A percentile compares a stretch with the other conserved stretches of the same genome.
These are phyloP conservation scores for Clarireedia homoeocarpa DNA, from an alignment of 2,329 filamentous ascomycete species.

Conservation along the genomic window DNA sequence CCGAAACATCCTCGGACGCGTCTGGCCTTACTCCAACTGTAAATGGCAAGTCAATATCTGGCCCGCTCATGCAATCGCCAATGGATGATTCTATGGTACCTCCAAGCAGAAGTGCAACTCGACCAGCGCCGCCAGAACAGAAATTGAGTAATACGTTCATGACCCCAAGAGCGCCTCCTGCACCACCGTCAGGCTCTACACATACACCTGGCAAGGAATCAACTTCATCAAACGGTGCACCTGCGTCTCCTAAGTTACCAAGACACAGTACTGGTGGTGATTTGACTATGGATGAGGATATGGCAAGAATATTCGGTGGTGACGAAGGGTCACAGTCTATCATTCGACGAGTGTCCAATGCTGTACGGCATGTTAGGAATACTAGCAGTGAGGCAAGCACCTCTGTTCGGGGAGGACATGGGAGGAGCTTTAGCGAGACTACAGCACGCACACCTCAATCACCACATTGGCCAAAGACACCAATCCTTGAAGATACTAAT, in stretches of 20 bases:
- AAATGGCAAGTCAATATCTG: conserved; percentile 29
- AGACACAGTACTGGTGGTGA: conserved; percentile 75
- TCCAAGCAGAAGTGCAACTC: conserved; percentile 25
- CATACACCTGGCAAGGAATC: conserved; percentile 33
- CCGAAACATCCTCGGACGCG: conserved; percentile 27
- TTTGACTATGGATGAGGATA: conserved; percentile 92
- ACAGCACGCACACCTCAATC: conserved; percentile 56
- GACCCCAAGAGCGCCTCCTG: conserved; percentile 29
- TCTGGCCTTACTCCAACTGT: conserved; percentile 24
- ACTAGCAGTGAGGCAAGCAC: conserved; percentile 65
- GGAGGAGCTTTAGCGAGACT: conserved; percentile 59
- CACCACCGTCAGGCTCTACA: conserved; percentile 17
- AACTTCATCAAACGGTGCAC: conserved; percentile 31
- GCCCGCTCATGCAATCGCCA: conserved; percentile 20
- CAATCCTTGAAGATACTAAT: conserved; percentile 47
- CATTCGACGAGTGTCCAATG: conserved; percentile 83
- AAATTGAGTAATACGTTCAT: conserved; percentile 31
- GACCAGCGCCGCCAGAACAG: conserved; percentile 35
- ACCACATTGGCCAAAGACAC: conserved; percentile 61
- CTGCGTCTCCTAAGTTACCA: conserved; percentile 57
- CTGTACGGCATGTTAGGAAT: conserved; percentile 75
- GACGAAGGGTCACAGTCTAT: conserved; percentile 75
- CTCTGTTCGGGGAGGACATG: conserved; percentile 42
- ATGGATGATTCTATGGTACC: conserved; percentile 21
- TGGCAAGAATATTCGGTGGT: conserved; percentile 74